Conservation (phyloP, 192 early-diverging fungal species). For the Phycomyces nitens region DNA sequence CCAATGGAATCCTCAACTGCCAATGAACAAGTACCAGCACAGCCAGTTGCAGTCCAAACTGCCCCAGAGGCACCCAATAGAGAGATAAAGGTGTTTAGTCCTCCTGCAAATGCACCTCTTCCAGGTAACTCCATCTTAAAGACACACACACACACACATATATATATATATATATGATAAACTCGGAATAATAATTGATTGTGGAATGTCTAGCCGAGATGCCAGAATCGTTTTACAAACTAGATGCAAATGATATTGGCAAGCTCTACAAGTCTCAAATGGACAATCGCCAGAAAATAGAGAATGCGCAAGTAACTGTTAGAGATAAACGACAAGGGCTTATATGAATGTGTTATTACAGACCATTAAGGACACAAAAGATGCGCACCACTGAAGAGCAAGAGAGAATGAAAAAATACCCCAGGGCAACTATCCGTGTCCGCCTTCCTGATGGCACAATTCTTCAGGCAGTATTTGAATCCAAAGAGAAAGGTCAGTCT, state of each 20-base stretch:
- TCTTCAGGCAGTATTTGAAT: constrained; percentile 73
- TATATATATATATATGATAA: neutral
- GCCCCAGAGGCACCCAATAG: constrained; percentile 2
- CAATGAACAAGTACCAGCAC: too few species aligned
- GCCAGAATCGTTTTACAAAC: constrained; percentile 85
- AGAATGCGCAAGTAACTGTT: constrained; percentile 54
- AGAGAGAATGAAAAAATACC: constrained; percentile 60
- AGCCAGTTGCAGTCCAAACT: too few species aligned
- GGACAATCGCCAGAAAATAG: constrained; percentile 46
- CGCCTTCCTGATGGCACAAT: constrained; percentile 76
- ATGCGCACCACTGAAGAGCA: constrained; percentile 72
- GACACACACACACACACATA: neutral
- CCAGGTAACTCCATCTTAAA: constrained; percentile 15
- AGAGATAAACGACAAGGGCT: too few species aligned
- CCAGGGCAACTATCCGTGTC: constrained; percentile 77
- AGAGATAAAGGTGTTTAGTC: constrained; percentile 17
- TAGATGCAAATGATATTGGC: constrained; percentile 66
- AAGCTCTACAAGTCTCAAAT: constrained; percentile 59
- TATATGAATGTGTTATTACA: constrained; percentile 8
- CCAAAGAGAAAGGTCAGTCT: constrained; percentile 54
- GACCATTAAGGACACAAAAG: constrained; percentile 72
- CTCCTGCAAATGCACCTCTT: constrained; percentile 16
- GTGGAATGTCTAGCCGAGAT: constrained; percentile 56
- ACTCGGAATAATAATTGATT: neutral
- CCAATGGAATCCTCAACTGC: too few species aligned